A percentile compares a stretch with the other conserved stretches of the same genome.
These are phyloP conservation scores for Russula sp. DNA, from an alignment of 768 basidiomycete species.

Conservation along the genomic window DNA sequence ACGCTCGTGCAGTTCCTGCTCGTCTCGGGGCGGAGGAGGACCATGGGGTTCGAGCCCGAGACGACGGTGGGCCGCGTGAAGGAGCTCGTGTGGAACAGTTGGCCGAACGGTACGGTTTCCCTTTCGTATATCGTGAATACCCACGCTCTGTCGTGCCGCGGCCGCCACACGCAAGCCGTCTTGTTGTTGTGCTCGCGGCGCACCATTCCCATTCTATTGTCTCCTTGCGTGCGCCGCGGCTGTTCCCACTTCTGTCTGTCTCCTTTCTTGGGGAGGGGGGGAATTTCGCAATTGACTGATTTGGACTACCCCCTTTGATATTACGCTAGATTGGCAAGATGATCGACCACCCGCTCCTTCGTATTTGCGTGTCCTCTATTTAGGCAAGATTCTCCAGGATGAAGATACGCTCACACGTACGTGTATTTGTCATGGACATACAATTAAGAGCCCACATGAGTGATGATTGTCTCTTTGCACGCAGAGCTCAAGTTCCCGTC, in stretches of 20 bases:
- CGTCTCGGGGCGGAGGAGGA: constrained; percentile 59
- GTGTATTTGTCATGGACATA: constrained; percentile 27
- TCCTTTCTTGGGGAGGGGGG: background rate
- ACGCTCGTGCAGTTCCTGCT: constrained; percentile 66
- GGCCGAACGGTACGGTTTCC: constrained; percentile 56
- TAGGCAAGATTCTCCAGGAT: constrained; percentile 79
- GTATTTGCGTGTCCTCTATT: constrained; percentile 66
- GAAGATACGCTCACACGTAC: constrained; percentile 68
- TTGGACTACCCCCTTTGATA: constrained; percentile 6
- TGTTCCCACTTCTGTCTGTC: background rate
- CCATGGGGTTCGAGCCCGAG: constrained; percentile 70
- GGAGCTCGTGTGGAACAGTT: constrained; percentile 78
- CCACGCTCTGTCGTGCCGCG: background rate
- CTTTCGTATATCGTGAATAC: constrained; percentile 9
- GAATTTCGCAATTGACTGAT: constrained; percentile 9
- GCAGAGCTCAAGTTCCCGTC: constrained; percentile 32
- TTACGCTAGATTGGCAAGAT: constrained; percentile 61
- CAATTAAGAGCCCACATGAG: background rate
- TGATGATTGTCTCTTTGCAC: constrained; percentile 13
- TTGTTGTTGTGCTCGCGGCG: too few relatives aligned
- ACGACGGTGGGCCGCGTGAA: constrained; percentile 73
- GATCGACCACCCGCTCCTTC: constrained; percentile 73
- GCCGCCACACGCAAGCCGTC: background rate
- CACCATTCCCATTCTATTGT: too few relatives aligned
- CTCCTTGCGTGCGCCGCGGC: background rate